A percentile compares a stretch with the other conserved stretches of the same genome.
phyloP scores from a whole-genome alignment of 1,284 basidiomycete genomes.

The Marasmius fiardii region DNA sequence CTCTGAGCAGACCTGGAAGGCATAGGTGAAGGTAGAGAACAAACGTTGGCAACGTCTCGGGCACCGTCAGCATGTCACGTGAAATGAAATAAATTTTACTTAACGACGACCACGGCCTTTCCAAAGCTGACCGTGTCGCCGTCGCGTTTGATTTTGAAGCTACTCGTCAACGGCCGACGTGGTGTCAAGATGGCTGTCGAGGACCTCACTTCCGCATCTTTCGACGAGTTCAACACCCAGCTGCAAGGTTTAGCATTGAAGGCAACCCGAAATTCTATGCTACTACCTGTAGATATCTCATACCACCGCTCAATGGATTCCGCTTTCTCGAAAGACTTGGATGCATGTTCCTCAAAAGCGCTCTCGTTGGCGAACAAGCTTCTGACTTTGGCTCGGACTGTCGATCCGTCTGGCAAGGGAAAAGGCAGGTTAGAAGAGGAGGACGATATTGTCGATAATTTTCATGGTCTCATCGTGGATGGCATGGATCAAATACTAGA shows the following conservation, averaged over 20 bases:
- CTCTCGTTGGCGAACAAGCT: constrained; percentile 64
- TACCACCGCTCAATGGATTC: constrained; percentile 86
- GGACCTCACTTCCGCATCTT: constrained; percentile 19
- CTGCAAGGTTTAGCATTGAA: constrained; percentile 59
- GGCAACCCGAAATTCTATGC: constrained; percentile 56
- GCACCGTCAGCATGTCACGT: too few relatives aligned
- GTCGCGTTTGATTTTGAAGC: not conserved
- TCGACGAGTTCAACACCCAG: constrained; percentile 39
- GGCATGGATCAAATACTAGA: constrained; percentile 85
- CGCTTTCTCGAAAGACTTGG: constrained; percentile 63
- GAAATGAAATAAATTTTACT: too few relatives aligned
- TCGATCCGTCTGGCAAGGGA: constrained; percentile 34
- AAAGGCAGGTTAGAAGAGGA: constrained; percentile 61
- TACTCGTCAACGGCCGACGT: not conserved
- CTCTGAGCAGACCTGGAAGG: constrained; percentile 2
- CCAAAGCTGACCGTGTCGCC: not conserved
- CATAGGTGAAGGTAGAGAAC: not conserved
- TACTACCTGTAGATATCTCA: constrained; percentile 65
- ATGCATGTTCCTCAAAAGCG: constrained; percentile 57
- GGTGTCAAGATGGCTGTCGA: not conserved
- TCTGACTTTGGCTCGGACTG: constrained; percentile 47
- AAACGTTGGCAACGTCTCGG: too few relatives aligned
- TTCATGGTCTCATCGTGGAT: constrained; percentile 76
- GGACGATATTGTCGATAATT: constrained; percentile 83
- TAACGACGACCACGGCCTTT: not conserved